These are phyloP conservation scores for Diddensiella caesifluorescens DNA, from an alignment of 805 yeast genomes.

Conservation along the genomic window DNA sequence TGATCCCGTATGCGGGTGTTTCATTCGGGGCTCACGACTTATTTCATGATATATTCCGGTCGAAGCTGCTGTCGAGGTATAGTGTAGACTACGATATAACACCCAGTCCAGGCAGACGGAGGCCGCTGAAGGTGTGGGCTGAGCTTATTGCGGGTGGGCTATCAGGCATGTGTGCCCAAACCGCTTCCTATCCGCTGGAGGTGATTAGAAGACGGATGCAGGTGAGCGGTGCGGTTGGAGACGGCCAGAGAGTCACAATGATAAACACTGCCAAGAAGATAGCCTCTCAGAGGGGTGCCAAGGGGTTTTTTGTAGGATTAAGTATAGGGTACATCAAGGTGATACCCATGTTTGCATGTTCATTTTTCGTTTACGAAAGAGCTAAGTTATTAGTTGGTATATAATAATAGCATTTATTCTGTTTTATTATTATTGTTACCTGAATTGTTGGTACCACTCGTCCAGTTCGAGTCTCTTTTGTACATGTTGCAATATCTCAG, in stretches of 20 bases:
- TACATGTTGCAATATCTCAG: slow-evolving; percentile 54
- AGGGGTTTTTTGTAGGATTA: slow-evolving; percentile 90
- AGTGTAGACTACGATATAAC: slow-evolving; percentile 27
- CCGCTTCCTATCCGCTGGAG: slow-evolving; percentile 96
- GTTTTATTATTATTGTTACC: slow-evolving; percentile 23
- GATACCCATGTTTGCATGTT: slow-evolving; percentile 95
- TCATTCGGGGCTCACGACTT: slow-evolving; percentile 91
- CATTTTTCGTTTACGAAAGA: slow-evolving; percentile 90
- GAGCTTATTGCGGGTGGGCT: slow-evolving; percentile 90
- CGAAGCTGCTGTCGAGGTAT: slow-evolving; percentile 47
- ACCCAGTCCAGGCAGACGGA: slow-evolving; percentile 20
- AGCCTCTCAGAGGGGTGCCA: slow-evolving; percentile 64
- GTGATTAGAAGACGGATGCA: slow-evolving; percentile 93
- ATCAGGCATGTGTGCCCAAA: slow-evolving; percentile 94
- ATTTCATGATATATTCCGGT: slow-evolving; percentile 78
- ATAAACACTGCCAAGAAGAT: slow-evolving; percentile 45
- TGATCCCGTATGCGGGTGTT: slow-evolving; percentile 98
- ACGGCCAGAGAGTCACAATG: slow-evolving; percentile 33
- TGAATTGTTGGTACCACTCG: slow-evolving; percentile 57
- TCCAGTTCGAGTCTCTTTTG: slow-evolving; percentile 70
- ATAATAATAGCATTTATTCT: slow-evolving; percentile 22
- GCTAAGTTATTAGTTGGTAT: slow-evolving; percentile 68
- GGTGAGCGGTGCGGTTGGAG: slow-evolving; percentile 73
- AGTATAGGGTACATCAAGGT: slow-evolving; percentile 94
- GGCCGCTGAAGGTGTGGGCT: slow-evolving; percentile 72